Evolutionary conservation across 805 yeast genomes (phyloP).

Genomic region (Candida multigemmis): DNA sequence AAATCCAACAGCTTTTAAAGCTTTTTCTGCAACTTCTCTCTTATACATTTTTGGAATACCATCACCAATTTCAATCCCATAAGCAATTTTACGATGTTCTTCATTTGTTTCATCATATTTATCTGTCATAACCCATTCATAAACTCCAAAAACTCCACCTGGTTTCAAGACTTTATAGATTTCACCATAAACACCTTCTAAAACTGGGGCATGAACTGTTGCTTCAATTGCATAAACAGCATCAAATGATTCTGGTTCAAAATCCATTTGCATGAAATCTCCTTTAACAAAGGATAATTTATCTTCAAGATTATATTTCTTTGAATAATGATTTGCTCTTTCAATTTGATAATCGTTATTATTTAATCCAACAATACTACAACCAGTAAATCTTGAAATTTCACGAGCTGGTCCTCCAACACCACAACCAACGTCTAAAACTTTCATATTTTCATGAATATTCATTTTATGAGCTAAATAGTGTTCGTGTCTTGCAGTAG

Average conservation of each 20-base stretch:
- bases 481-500: slow-evolving; percentile 96
- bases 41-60: slow-evolving; percentile 97
- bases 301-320: slow-evolving; percentile 52
- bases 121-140: slow-evolving; percentile 99
- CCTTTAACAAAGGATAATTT: slow-evolving; percentile 87
- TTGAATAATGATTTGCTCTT: slow-evolving; percentile 79
- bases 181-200: slow-evolving; percentile 93
- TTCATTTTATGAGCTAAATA: slow-evolving; percentile 84
- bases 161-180: slow-evolving; percentile 94
- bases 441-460: slow-evolving; percentile 70
- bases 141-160: slow-evolving; percentile 95
- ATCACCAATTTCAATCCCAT: slow-evolving; percentile 97
- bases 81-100: slow-evolving; percentile 89
- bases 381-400: slow-evolving; percentile 83
- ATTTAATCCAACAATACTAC: slow-evolving; percentile 81
- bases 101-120: slow-evolving; percentile 77
- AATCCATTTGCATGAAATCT: slow-evolving; percentile 98
- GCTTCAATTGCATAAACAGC: slow-evolving; percentile 99
- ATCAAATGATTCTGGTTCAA: slow-evolving; percentile 81
- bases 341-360: slow-evolving; percentile 96
- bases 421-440: slow-evolving; percentile 97
- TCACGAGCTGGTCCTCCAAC: slow-evolving; percentile 99
- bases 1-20: slow-evolving; percentile 82
- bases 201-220: slow-evolving; percentile 93
- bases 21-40: slow-evolving; percentile 78